These are phyloP conservation scores for Herpetomonas samuelpessoai DNA, from an alignment of 208 protist species.

Conservation along the genomic window DNA sequence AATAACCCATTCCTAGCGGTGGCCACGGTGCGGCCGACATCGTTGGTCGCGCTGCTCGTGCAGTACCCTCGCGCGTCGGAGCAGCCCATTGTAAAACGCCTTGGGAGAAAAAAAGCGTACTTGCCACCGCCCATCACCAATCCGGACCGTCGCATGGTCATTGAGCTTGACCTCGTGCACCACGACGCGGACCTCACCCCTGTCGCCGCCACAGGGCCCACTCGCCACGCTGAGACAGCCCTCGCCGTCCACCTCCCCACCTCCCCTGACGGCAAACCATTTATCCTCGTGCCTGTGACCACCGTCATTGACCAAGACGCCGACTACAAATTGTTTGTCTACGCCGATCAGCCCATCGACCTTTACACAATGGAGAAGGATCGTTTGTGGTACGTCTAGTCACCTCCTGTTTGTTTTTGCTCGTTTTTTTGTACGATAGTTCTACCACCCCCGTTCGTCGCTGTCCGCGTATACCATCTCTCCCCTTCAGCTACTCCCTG, in stretches of 20 bases:
- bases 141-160: slow-evolving; percentile 55
- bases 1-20: slow-evolving; percentile 89
- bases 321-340: slow-evolving; percentile 86
- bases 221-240: slow-evolving; percentile 45
- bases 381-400: slow-evolving; percentile 58
- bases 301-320: slow-evolving; percentile 63
- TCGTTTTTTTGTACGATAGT: slow-evolving; percentile 11
- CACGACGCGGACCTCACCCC: slow-evolving; percentile 64
- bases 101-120: slow-evolving; percentile 55
- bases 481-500: too few relatives aligned
- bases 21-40: slow-evolving; percentile 53
- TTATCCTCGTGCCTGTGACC: slow-evolving; percentile 82
- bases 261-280: slow-evolving; percentile 39
- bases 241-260: slow-evolving; percentile 37
- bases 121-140: slow-evolving; percentile 69
- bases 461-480: too few relatives aligned
- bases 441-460: too few relatives aligned
- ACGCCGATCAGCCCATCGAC: slow-evolving; percentile 68
- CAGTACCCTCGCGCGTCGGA: slow-evolving; percentile 80
- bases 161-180: slow-evolving; percentile 73
- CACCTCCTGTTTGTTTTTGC: background rate
- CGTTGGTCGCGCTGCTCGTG: slow-evolving; percentile 69
- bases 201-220: slow-evolving; percentile 35
- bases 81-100: slow-evolving; percentile 59
- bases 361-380: slow-evolving; percentile 52